Base-by-base conservation (phyloP, 768 basidiomycete genomes). In the Boletellus emodensis region DNA sequence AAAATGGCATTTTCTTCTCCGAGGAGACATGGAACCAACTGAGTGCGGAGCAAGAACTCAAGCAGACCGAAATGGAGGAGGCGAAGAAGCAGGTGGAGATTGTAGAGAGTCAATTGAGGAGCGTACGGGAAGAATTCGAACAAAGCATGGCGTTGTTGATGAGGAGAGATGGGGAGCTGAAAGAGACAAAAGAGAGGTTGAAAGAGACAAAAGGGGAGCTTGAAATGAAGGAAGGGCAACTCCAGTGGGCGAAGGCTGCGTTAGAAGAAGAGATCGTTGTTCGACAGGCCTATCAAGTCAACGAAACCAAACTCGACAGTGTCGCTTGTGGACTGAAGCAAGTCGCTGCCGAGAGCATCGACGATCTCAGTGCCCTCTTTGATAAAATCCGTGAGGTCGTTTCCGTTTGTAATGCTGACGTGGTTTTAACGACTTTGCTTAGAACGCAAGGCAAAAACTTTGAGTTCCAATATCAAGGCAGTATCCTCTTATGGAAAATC, bases 1-100 rank as follows among this genome's bases (percentile, higher is more conserved):
- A 95, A 77, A 94, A 95, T 60, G 96, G 96, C 8, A 90, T 97
- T 33, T 96, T 86, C 68, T 86, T 98, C 66, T 86, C 91, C 1
- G 84, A 90, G 59, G 94, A 97, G 58, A 85, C 83, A 3, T 97
- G 93, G 93, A 81, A 78, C 41, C 85, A 94, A 64, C 78, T 95
- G 71, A 81, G 70, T 8, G 73, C 75, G 3, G 90, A 92, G 62
- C 84, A 91, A 53, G 88, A 92, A 59, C 71, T 87, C 35, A 76
- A 78, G 42, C 80, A 84, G 61, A 87, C 87, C 7, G 87, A 90
- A 59, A 75, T 88, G 48, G 82, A 85, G 39, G 94, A 97, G 61
- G 84, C 90, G 11, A 85, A 81, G 67, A 86, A 85, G 60, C 85
- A 89, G 60, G 84, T 88, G 6, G 85, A 86, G 60, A 83, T 91